Percentiles rank a stretch among this genome's conserved stretches.
Evolutionary conservation across 164 flowering plant genomes (phyloP).

Genomic region (Umbellularia californica): DNA sequence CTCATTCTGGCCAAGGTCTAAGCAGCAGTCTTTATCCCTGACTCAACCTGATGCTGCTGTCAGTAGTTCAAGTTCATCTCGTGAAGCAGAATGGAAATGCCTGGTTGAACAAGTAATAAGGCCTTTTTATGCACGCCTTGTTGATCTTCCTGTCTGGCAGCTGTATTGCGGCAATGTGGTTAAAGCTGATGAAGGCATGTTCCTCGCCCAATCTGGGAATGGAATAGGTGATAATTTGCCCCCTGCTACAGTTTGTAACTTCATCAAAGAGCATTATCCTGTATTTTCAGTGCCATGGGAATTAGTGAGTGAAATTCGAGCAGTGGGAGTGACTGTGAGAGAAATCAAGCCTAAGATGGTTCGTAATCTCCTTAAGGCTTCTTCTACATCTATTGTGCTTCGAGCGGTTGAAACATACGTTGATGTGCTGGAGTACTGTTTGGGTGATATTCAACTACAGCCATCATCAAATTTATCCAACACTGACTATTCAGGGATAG

Average conservation of each 20-base stretch:
- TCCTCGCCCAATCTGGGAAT: conserved; percentile 84
- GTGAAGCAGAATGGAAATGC: conserved; percentile 73
- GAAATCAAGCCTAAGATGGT: conserved; percentile 98
- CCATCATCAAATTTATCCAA: conserved; percentile 25
- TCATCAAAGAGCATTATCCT: conserved; percentile 94
- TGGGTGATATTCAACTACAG: conserved; percentile 64
- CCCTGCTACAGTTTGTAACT: conserved; percentile 66
- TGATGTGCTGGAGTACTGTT: conserved; percentile 92
- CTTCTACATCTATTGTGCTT: conserved; percentile 63
- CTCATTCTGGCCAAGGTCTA: conserved; percentile 89
- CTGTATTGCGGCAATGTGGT: conserved; percentile 79
- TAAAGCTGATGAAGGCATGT: conserved; percentile 94
- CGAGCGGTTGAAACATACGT: conserved; percentile 72
- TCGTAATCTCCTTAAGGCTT: conserved; percentile 69
- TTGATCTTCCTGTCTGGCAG: conserved; percentile 93
- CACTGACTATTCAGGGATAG: conserved; percentile 21
- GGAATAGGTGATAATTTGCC: conserved; percentile 58
- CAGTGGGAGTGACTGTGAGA: conserved; percentile 65
- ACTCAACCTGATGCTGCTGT: conserved; percentile 23
- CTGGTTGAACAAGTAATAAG: conserved; percentile 64
- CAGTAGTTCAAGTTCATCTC: conserved; percentile 20
- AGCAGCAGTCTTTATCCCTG: conserved; percentile 8
- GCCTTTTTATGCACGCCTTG: conserved; percentile 81
- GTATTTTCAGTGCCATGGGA: conserved; percentile 99
- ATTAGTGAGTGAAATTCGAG: conserved; percentile 82